Evolutionary conservation across 148 eudicot genomes (phyloP).

Genomic region (Fallopia convolvulus): DNA sequence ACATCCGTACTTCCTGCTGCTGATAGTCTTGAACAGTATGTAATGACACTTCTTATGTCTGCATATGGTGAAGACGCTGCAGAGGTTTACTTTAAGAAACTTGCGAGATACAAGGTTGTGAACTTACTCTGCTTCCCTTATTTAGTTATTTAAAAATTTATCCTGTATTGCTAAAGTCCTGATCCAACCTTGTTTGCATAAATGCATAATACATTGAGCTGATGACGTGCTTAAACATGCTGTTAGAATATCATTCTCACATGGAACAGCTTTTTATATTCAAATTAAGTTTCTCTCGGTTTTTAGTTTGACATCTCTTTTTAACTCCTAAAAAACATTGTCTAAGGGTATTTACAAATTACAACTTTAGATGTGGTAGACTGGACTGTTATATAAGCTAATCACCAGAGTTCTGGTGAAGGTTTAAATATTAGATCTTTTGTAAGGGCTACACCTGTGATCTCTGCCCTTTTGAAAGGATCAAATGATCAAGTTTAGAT

Average conservation of each 20-base stretch:
- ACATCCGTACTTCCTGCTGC: conserved; percentile 95
- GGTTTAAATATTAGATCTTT: background rate
- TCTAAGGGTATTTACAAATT: too few species aligned
- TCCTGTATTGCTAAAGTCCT: background rate
- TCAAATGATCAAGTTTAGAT: background rate
- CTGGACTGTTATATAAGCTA: background rate
- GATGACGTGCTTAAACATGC: background rate
- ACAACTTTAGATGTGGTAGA: background rate
- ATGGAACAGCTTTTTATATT: background rate
- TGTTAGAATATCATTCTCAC: too few species aligned
- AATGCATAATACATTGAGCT: background rate
- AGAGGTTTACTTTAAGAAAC: conserved; percentile 60
- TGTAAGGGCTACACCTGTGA: background rate
- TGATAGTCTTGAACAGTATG: conserved; percentile 82
- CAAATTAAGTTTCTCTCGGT: background rate
- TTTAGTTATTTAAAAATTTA: background rate
- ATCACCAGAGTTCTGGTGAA: background rate
- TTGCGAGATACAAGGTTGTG: conserved; percentile 74
- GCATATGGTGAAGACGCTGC: conserved; percentile 71
- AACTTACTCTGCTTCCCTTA: conserved; percentile 6
- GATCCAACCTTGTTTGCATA: background rate
- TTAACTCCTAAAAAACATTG: background rate
- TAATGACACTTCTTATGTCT: conserved; percentile 50
- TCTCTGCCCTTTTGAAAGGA: background rate
- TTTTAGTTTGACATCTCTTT: background rate